Percentiles rank a stretch among this genome's conserved stretches.
Evolutionary conservation across 345 rosid species (phyloP).

Genomic region (Hibiscus syriacus): DNA sequence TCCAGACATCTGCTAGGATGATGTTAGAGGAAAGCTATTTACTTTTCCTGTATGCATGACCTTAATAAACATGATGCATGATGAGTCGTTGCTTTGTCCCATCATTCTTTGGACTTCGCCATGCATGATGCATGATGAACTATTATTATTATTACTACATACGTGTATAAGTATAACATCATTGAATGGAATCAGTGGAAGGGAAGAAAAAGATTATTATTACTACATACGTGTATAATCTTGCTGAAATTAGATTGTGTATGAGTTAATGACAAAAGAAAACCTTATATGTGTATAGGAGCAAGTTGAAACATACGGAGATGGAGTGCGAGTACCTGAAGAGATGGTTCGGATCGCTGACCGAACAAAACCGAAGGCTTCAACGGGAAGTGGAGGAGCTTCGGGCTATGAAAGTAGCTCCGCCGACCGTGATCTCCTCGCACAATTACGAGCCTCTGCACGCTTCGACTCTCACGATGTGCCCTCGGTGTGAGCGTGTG

Average conservation of each 20-base stretch:
- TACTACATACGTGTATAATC: neutral
- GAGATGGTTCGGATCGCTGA: conserved; percentile 87
- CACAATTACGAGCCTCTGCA: conserved; percentile 46
- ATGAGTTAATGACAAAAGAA: too few species aligned
- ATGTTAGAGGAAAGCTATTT: too few species aligned
- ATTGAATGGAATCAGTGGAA: neutral
- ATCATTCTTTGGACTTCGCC: conserved; percentile 21
- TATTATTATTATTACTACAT: conserved; percentile 8
- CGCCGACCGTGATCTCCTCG: conserved; percentile 47
- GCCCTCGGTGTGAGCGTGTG: conserved; percentile 90
- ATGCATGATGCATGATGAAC: conserved; percentile 30
- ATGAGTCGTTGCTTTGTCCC: conserved; percentile 28
- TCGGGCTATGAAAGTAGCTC: conserved; percentile 68
- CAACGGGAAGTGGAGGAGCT: conserved; percentile 92
- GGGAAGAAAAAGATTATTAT: neutral
- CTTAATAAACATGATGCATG: too few species aligned
- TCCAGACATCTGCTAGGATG: too few species aligned
- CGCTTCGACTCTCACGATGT: conserved; percentile 80
- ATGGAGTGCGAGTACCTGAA: conserved; percentile 90
- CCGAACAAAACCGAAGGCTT: conserved; percentile 86
- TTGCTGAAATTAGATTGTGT: neutral
- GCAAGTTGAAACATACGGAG: conserved; percentile 95
- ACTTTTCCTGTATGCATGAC: too few species aligned
- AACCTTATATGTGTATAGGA: conserved; percentile 50
- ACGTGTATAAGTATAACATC: conserved; percentile 17